Conservation (phyloP, 768 basidiomycete species). For the Trametes elegans region DNA sequence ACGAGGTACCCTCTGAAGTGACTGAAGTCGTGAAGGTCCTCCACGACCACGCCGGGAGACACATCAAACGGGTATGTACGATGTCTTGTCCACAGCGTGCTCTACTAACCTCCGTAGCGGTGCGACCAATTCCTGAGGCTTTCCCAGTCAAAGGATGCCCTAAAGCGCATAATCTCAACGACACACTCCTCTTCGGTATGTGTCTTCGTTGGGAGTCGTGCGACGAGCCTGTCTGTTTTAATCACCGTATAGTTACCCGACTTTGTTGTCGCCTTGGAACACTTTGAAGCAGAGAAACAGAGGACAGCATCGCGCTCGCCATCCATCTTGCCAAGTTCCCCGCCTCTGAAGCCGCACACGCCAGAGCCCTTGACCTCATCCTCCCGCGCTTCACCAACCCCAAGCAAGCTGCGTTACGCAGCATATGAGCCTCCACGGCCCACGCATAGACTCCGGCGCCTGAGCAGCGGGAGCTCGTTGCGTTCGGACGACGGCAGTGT, state of each 20-base stretch:
- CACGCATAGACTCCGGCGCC: slow-evolving; percentile 42
- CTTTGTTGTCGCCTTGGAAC: slow-evolving; percentile 53
- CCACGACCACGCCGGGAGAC: slow-evolving; percentile 43
- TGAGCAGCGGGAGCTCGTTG: slow-evolving; percentile 36
- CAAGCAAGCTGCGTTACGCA: slow-evolving; percentile 60
- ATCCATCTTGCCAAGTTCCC: slow-evolving; percentile 1
- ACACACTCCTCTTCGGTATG: slow-evolving; percentile 58
- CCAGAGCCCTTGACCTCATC: slow-evolving; percentile 23
- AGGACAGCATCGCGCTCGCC: background rate
- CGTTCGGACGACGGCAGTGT: slow-evolving; percentile 37
- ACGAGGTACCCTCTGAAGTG: slow-evolving; percentile 48
- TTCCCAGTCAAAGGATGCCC: slow-evolving; percentile 40
- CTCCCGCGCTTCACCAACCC: slow-evolving; percentile 28
- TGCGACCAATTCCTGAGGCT: slow-evolving; percentile 66
- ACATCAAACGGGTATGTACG: slow-evolving; percentile 53
- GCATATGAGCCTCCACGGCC: slow-evolving; percentile 66
- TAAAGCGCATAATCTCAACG: slow-evolving; percentile 46
- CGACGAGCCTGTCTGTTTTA: no score
- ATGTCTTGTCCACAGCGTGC: background rate
- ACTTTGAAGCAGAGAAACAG: slow-evolving; percentile 14
- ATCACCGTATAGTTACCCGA: slow-evolving; percentile 59
- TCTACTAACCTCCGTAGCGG: slow-evolving; percentile 44
- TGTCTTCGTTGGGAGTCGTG: no score
- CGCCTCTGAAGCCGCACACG: slow-evolving; percentile 10
- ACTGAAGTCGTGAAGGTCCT: slow-evolving; percentile 42